Evolutionary conservation across 23 red algal species (phyloP).

Genomic region (Gracilaria caudata): DNA sequence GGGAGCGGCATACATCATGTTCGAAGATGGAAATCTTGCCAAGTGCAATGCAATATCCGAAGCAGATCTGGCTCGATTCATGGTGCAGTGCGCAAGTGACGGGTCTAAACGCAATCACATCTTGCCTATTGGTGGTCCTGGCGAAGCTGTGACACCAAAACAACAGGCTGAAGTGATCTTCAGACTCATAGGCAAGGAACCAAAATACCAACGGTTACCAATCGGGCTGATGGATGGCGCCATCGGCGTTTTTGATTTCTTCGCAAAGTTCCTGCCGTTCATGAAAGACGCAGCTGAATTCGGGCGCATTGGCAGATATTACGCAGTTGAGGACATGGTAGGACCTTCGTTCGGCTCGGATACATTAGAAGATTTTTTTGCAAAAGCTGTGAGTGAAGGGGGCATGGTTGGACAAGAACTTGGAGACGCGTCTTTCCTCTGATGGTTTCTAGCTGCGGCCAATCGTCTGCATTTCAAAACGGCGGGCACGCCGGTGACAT

Average conservation of each 20-base stretch:
- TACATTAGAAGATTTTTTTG: conserved; percentile 75
- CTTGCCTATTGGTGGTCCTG: conserved; percentile 75
- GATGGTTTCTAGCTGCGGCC: neutral
- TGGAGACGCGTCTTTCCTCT: conserved; percentile 70
- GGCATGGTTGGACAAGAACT: conserved; percentile 79
- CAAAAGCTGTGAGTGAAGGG: conserved; percentile 44
- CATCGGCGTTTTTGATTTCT: conserved; percentile 33
- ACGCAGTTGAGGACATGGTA: conserved; percentile 86
- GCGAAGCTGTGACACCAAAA: conserved; percentile 60
- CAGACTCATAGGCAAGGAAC: conserved; percentile 42
- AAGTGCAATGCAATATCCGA: conserved; percentile 81
- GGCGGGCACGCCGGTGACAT: neutral
- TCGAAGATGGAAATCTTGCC: conserved; percentile 69
- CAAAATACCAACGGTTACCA: conserved; percentile 52
- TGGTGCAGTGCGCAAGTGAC: conserved; percentile 54
- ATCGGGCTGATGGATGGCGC: conserved; percentile 71
- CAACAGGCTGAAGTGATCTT: conserved; percentile 80
- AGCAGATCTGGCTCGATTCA: conserved; percentile 70
- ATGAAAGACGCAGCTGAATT: conserved; percentile 70
- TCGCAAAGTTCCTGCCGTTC: conserved; percentile 51
- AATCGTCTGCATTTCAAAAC: neutral
- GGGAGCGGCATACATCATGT: conserved; percentile 69
- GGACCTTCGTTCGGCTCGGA: conserved; percentile 62
- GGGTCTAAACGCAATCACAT: conserved; percentile 58
- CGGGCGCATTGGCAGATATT: conserved; percentile 76